Evolutionary conservation across 1,284 basidiomycete genomes (phyloP), one percentile per base, ranked within the genome.

Genomic region (Ceratobasidium sp.): DNA sequence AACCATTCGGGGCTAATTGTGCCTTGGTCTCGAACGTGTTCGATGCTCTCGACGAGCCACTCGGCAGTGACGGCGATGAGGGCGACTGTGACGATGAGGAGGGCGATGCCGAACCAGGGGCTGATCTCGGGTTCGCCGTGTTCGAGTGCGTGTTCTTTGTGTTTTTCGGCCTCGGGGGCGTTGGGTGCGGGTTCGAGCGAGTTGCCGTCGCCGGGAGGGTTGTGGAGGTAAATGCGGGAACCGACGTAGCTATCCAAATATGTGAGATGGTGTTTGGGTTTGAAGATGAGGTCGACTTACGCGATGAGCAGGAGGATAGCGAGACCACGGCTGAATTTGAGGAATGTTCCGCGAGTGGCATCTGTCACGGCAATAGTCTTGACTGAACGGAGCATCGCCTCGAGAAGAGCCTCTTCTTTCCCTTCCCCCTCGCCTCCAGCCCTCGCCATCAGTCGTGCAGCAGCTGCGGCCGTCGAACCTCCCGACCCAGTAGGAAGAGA

Each of bases 51-150:
- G 0, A 91, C 88, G 11, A 91, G 82, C 83, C 86, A 90, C 84
- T 90, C 89, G 28, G 88, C 89, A 1, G 90, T 91, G 32, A 84
- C 82, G 44, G 86, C 88, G 86, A 90, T 87, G 46, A 91, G 79
- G 16, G 79, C 87, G 50, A 91, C 85, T 30, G 85, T 85, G 47
- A 87, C 55, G 1, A 81, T 57, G 1, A 92, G 82, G 73, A 89
- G 81, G 14, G 80, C 77, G 16, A 90, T 80, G 75, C 87, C 88
- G 3, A 88, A 85, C 81, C 84, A 89, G 74, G 87, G 87, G 76
- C 87, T 89, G 32, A 88, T 83, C 75, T 87, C 82, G 0, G 90
- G 89, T 16, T 87, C 84, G 43, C 80, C 80, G 16, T 80, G 73
- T 23, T 80, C 79, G 6, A 87, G 79, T 1, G 84, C 77, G 11